Base-by-base conservation (phyloP, 371 early-diverging fungal genomes). In the Mucor ambiguus region DNA sequence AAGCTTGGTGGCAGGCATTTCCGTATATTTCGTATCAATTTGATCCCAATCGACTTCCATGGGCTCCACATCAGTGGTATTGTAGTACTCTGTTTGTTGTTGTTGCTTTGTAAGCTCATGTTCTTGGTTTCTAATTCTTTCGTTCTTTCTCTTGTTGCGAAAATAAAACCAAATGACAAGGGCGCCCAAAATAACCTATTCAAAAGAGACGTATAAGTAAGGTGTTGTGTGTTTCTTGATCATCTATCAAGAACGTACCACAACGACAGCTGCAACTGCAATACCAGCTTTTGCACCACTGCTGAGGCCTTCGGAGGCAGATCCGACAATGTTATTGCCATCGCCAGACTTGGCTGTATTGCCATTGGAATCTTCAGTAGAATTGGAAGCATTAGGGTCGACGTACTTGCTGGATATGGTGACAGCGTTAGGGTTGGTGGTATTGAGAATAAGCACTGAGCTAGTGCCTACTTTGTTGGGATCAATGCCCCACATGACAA, bases 21-120 rank as follows among this genome's bases (percentile, higher is more conserved):
- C 63, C 2, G 54, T 26, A 24, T 54, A 54, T 38, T 62, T 62
- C 14, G 24, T 54, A 30, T 62, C 63, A 28, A 62, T 37, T 28
- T 38, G n/a, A 32, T 62, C 63, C 63, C 63, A 62, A 20, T 54
- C 63, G 18, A 62, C 63, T 37, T 62, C 54, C 22, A 54, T 54
- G 7, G 55, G 52, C 7, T 33, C 33, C 37, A n/a, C 24, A 10
- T 62, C 20, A 1, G 24, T 52, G 10, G 26, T 54, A 38, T 60
- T 44, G 28, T 52, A 28, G 26, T 52, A 52, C 14, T 48, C 61
- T 1, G 29, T 9, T 14, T 56, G 30, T 9, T 30, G 26, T 9
- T 32, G 33, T 4, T 29, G 54, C 16, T 52, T 26, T 52, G 11
- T 52, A 0, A 52, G 11, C 16, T 52, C 29, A 8, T 28, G 38